Percentiles rank a stretch among this genome's conserved stretches.
Evolutionary conservation across 495 filamentous ascomycete species (phyloP).

Genomic region (Hyaloscypha finlandica): DNA sequence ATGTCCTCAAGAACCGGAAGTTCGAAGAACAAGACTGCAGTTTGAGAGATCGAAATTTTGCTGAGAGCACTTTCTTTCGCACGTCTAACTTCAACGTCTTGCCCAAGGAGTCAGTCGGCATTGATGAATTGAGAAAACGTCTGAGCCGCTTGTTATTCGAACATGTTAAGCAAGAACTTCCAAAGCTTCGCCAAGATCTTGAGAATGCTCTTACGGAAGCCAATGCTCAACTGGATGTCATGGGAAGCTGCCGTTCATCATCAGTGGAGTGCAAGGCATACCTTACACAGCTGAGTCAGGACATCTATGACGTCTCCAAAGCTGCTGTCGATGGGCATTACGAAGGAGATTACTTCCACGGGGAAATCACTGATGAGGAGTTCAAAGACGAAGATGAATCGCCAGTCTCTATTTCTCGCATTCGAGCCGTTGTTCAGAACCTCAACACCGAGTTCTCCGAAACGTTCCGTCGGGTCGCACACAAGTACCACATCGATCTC

Average conservation of each 20-base stretch:
- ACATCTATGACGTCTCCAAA: constrained; percentile 36
- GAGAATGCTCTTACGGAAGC: constrained; percentile 11
- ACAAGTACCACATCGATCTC: constrained; percentile 36
- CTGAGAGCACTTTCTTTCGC: constrained; percentile 46
- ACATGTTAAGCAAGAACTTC: constrained; percentile 45
- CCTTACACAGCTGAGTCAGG: constrained; percentile 32
- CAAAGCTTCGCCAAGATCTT: constrained; percentile 29
- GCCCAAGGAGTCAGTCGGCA: constrained; percentile 34
- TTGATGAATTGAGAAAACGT: constrained; percentile 42
- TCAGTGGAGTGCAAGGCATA: constrained; percentile 31
- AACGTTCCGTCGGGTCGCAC: constrained; percentile 27
- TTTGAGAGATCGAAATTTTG: constrained; percentile 40
- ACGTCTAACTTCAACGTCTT: constrained; percentile 32
- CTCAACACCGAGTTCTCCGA: constrained; percentile 35
- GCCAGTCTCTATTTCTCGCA: constrained; percentile 21
- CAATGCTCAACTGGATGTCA: constrained; percentile 2
- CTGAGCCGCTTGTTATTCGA: constrained; percentile 44
- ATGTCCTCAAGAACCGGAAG: constrained; percentile 62
- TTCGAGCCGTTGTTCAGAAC: constrained; percentile 36
- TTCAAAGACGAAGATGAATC: constrained; percentile 20
- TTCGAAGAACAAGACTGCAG: constrained; percentile 45
- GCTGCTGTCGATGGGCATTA: constrained; percentile 38
- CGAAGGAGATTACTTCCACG: constrained; percentile 33
- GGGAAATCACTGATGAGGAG: background rate
- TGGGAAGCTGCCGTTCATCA: constrained; percentile 21